phyloP scores from a whole-genome alignment of 495 filamentous ascomycete species.

The Gamarada debralockiae region DNA sequence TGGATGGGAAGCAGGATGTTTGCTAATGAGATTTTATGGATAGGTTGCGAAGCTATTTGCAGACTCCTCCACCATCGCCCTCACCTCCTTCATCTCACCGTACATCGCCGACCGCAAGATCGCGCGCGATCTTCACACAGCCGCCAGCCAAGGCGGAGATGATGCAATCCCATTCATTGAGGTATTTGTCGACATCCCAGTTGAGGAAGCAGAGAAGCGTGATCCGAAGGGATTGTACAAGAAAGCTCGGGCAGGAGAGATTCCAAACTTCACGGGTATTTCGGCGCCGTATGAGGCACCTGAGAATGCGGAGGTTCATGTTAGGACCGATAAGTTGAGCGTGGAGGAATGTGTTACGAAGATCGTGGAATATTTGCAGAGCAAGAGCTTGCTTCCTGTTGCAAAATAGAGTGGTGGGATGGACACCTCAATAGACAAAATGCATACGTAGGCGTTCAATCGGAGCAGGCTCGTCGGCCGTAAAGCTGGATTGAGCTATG shows the following conservation, averaged over 20 bases:
- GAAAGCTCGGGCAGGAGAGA: conserved; percentile 88
- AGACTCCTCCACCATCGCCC: conserved; percentile 77
- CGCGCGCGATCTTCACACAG: conserved; percentile 74
- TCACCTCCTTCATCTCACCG: conserved; percentile 96
- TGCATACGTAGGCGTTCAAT: neutral
- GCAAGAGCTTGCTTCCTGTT: conserved; percentile 33
- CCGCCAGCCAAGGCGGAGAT: conserved; percentile 41
- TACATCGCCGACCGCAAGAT: conserved; percentile 81
- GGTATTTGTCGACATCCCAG: conserved; percentile 81
- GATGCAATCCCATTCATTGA: conserved; percentile 81
- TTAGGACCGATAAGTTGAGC: conserved; percentile 69
- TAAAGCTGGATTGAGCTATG: neutral
- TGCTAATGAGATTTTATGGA: neutral
- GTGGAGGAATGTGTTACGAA: conserved; percentile 81
- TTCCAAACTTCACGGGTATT: conserved; percentile 97
- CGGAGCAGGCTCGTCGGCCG: neutral
- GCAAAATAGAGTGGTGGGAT: neutral
- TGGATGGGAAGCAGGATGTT: no score
- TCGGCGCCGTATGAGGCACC: conserved; percentile 92
- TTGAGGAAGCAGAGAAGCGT: conserved; percentile 87
- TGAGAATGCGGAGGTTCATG: conserved; percentile 76
- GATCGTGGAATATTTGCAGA: conserved; percentile 77
- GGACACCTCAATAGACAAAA: neutral
- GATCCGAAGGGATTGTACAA: conserved; percentile 98
- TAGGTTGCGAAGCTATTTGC: conserved; percentile 95